phyloP scores from a whole-genome alignment of 768 basidiomycete genomes.

The Lactarius pseudohatsudake region DNA sequence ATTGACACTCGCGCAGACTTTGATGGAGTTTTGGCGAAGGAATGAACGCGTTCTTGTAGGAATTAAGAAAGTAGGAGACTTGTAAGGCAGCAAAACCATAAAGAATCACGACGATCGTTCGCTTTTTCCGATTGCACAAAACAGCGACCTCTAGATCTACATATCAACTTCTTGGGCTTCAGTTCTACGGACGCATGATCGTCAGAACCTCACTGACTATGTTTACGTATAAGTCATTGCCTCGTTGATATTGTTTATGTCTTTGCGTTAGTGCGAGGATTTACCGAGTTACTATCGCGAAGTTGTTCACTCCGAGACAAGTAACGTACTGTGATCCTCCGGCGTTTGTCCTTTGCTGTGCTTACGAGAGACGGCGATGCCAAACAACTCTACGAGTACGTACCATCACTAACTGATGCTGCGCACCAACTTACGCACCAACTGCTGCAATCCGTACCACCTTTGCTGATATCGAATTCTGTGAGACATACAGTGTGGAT shows the following conservation, averaged over 20 bases:
- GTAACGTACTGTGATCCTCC: neutral
- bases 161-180: neutral
- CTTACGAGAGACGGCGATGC: neutral
- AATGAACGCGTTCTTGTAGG: slow-evolving; percentile 72
- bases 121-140: neutral
- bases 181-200: neutral
- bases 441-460: neutral
- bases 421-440: neutral
- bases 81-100: slow-evolving; percentile 25
- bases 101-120: neutral
- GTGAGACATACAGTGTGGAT: neutral
- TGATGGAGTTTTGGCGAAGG: slow-evolving; percentile 88
- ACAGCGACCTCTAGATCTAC: neutral
- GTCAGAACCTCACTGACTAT: neutral
- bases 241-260: neutral
- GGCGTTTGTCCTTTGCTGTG: neutral
- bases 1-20: slow-evolving; percentile 67
- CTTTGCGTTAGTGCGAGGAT: neutral
- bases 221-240: neutral
- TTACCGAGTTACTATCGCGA: neutral
- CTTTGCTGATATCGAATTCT: neutral
- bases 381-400: neutral
- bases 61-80: slow-evolving; percentile 58
- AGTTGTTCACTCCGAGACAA: neutral
- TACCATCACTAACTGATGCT: neutral